Base-by-base conservation (phyloP, 768 basidiomycete genomes). In the Mycena haematopus region DNA sequence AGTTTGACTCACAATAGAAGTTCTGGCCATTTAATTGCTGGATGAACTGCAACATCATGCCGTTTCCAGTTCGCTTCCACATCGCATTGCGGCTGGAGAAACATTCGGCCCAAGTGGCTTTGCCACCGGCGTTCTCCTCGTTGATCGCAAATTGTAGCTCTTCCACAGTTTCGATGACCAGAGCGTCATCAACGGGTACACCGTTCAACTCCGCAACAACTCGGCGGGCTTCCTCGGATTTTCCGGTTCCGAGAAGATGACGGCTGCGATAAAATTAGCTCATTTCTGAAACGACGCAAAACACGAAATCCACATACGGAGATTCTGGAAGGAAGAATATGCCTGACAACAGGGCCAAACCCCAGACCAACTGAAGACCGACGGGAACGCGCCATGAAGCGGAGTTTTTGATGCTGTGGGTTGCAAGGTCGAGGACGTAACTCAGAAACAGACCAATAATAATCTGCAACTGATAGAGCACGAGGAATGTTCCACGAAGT, bases 11-110 rank as follows among this genome's bases (percentile, higher is more conserved):
- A 89, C 89, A 90, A 73, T 89, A 90, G 75, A 91, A 91, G 71
- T 90, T 92, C 73, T 93, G 90, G 15, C 90, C 90, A 60, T 92
- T 90, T 31, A 92, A 74, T 67, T 92, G 90, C 66, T 92, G 90
- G 55, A 93, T 85, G 70, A 92, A 91, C 66, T 91, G 90, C 46
- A 91, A 73, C 86, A 91, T 90, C 86, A 91, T 90, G n/a, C 91
- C 90, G 62, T 91, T 92, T 35, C 79, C 71, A 15, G 90, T 92
- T 56, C 91, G 82, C 73, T 86, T 88, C 85, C 89, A 91, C 45
- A 92, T 73, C 68, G 80, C 76, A 66, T 91, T 89, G 46, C 85
- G 75, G 5, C 81, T 79, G 1, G 88, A 87, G 80, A 93, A 92
- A 73, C 90, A 91, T 71, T 93, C 91, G 27, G 80, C 45, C 91